phyloP scores from a whole-genome alignment of 176 grass and related monocot species.

The Avena sativa region DNA sequence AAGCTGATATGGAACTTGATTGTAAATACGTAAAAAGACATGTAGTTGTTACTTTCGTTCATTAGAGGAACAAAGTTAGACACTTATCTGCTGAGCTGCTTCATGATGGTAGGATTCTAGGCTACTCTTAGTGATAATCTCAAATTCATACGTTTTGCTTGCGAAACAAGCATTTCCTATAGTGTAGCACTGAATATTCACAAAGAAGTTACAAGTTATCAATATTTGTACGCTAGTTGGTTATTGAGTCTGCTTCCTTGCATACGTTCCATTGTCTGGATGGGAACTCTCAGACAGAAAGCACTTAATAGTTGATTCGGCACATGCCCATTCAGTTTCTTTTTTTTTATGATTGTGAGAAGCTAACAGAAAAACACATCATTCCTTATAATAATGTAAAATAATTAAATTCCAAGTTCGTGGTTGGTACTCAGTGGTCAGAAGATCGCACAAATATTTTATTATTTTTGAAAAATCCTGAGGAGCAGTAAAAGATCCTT shows the following conservation, averaged over 20 bases:
- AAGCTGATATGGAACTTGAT: background rate
- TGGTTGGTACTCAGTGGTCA: background rate
- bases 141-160: background rate
- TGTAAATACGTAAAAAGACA: slow-evolving; percentile 1
- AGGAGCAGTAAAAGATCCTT: background rate
- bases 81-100: background rate
- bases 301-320: background rate
- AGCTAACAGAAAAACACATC: background rate
- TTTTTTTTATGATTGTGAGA: background rate
- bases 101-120: background rate
- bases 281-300: slow-evolving; percentile 7
- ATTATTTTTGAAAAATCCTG: background rate
- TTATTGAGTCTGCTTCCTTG: background rate
- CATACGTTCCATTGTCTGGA: background rate
- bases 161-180: background rate
- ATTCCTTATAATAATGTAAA: background rate
- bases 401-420: slow-evolving; percentile 3
- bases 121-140: background rate
- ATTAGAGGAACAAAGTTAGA: slow-evolving; percentile 3
- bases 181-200: background rate
- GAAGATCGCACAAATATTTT: background rate
- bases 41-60: background rate
- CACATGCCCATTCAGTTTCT: background rate
- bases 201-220: background rate
- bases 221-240: background rate